Conservation (phyloP, 2,329 filamentous ascomycete genomes). For the Penicillium sp. region DNA sequence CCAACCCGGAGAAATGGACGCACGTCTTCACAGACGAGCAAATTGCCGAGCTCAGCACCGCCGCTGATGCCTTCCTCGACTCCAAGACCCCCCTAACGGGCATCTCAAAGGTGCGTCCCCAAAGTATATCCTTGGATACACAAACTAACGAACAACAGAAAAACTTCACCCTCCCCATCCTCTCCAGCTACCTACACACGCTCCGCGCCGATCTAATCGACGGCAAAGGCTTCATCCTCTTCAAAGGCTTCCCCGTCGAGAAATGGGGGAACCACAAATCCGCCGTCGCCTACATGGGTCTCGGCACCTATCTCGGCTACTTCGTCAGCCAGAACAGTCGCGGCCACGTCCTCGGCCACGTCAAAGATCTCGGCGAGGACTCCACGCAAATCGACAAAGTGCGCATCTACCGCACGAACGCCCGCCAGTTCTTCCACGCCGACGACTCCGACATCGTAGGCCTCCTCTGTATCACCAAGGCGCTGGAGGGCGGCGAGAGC, state of each 20-base stretch:
- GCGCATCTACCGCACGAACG: constrained; percentile 86
- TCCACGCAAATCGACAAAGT: constrained; percentile 79
- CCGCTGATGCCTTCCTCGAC: constrained; percentile 70
- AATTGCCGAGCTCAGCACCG: constrained; percentile 65
- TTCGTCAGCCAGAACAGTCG: constrained; percentile 84
- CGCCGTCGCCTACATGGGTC: constrained; percentile 86
- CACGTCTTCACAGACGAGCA: constrained; percentile 69
- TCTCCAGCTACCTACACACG: constrained; percentile 55
- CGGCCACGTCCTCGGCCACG: constrained; percentile 84
- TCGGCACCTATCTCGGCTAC: constrained; percentile 83
- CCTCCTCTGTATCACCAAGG: constrained; percentile 75
- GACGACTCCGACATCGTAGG: constrained; percentile 84
- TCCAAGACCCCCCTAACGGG: constrained; percentile 69
- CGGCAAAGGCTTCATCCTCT: constrained; percentile 86
- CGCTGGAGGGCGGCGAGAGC: constrained; percentile 79
- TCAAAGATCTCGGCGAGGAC: constrained; percentile 86
- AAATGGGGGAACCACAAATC: constrained; percentile 78
- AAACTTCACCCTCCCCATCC: constrained; percentile 63
- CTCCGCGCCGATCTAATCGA: constrained; percentile 71
- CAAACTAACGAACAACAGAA: constrained; percentile 32
- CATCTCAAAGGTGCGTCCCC: constrained; percentile 58
- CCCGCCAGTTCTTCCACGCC: constrained; percentile 81
- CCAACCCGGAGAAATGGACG: constrained; percentile 69
- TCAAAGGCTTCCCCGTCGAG: constrained; percentile 78
- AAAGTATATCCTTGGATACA: neutral